phyloP scores from a whole-genome alignment of 345 rosid species.

The Populus alba region DNA sequence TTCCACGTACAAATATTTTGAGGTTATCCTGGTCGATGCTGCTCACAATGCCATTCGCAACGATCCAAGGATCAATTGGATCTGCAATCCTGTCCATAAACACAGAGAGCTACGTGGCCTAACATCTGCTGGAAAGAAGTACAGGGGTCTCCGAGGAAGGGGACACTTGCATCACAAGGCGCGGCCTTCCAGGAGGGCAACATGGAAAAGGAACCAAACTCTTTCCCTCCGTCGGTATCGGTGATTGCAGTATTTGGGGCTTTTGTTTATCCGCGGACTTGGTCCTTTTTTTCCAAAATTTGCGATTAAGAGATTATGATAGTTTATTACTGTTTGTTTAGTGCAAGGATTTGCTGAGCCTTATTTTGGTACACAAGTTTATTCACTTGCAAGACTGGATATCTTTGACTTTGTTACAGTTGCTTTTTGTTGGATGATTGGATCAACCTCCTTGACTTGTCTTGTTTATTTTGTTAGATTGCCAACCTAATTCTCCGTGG shows the following conservation, averaged over 20 bases:
- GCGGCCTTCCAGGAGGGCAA: slow-evolving; percentile 29
- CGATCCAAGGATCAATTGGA: slow-evolving; percentile 37
- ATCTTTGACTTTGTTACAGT: background rate
- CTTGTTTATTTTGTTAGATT: background rate
- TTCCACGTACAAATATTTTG: slow-evolving; percentile 35
- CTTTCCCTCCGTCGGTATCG: slow-evolving; percentile 33
- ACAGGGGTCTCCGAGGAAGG: slow-evolving; percentile 34
- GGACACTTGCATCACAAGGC: slow-evolving; percentile 29
- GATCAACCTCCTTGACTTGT: background rate
- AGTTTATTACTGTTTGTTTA: background rate
- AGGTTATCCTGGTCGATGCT: slow-evolving; percentile 32
- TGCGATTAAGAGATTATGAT: background rate
- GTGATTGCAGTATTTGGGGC: slow-evolving; percentile 1
- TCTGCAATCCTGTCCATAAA: slow-evolving; percentile 34
- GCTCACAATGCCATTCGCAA: slow-evolving; percentile 34
- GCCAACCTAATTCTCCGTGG: too few species aligned
- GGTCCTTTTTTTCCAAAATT: background rate
- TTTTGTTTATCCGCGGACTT: background rate
- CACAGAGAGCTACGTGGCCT: slow-evolving; percentile 35
- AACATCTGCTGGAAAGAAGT: slow-evolving; percentile 33
- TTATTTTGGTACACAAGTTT: background rate
- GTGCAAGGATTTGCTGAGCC: background rate
- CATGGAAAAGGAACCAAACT: slow-evolving; percentile 35
- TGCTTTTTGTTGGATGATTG: background rate
- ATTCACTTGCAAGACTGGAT: background rate